phyloP scores from a whole-genome alignment of 2,329 filamentous ascomycete species.

The Paraphaeosphaeria minitans region DNA sequence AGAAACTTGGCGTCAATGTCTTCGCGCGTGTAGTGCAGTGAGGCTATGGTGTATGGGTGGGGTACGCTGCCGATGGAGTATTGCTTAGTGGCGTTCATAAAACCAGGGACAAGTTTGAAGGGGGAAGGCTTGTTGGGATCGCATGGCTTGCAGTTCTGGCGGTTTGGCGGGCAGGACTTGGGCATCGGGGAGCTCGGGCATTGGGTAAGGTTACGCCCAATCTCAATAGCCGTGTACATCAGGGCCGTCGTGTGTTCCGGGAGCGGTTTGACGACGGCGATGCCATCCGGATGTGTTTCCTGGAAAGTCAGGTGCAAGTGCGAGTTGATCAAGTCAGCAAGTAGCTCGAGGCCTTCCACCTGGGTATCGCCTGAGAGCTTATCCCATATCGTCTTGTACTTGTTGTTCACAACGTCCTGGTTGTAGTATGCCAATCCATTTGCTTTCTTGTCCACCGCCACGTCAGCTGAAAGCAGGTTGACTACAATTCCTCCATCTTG shows the following conservation, averaged over 20 bases:
- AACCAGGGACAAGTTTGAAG: conserved; percentile 69
- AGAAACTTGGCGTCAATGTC: conserved; percentile 51
- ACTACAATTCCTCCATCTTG: conserved; percentile 65
- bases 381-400: conserved; percentile 71
- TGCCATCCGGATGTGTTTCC: conserved; percentile 74
- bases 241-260: conserved; percentile 75
- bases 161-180: conserved; percentile 82
- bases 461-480: conserved; percentile 59
- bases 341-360: conserved; percentile 65
- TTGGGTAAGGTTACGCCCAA: conserved; percentile 75
- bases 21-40: conserved; percentile 64
- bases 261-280: conserved; percentile 80
- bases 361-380: conserved; percentile 60
- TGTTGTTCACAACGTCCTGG: conserved; percentile 62
- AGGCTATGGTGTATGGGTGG: conserved; percentile 84
- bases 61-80: conserved; percentile 89
- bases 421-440: conserved; percentile 78
- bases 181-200: conserved; percentile 77
- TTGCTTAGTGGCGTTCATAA: conserved; percentile 71
- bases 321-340: conserved; percentile 78
- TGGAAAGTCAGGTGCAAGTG: conserved; percentile 89
- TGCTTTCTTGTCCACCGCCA: conserved; percentile 69
- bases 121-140: conserved; percentile 64
- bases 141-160: conserved; percentile 75
- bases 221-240: conserved; percentile 69